Base-by-base conservation (phyloP, 1,284 basidiomycete genomes). In the Rhodotorula sp. region DNA sequence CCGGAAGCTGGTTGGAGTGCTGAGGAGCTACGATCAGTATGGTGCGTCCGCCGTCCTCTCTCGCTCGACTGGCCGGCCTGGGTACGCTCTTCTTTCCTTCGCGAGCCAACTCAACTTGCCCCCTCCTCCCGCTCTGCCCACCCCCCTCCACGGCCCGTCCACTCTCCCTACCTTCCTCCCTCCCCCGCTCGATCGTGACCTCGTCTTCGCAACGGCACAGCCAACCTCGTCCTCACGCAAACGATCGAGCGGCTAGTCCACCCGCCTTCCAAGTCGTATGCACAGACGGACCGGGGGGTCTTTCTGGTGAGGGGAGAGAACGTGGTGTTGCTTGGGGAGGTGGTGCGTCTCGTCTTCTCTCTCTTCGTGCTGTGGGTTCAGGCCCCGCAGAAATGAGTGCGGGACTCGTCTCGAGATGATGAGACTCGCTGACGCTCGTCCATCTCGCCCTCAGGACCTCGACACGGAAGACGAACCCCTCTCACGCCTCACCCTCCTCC, bases 1-100 rank as follows among this genome's bases (percentile, higher is more conserved):
- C 62, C 85, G 94, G 77, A 99, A 98, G 81, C 85, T 98, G 54
- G 90, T 97, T 76, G 96, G 96, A 46, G 94, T 99, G 46, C 83
- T 99, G 76, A 85, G 96, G 65, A 96, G 93, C 30, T 99, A 99
- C 81, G 96, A 99, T 84, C 96, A 99, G 80, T 99, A 98, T 79
- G 95, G 95, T 98, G 81, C 77, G 90, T 20, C 15, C 22, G 8
- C 60, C 27, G 47, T 61, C 0, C 54, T 57, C n/a, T 52, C 56
- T 49, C 48, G 24, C 55, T n/a, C 27, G n/a, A 13, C 49, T 32
- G 29, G 13, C 10, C 4, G 10, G 10, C 4, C 6, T 19, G 20
- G 5, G 32, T 8, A 10, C 6, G 44, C 7, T 24, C 32, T 22
- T 24, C 22, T 17, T 44, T 15, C 17, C 39, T 39, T 46, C 27